These are phyloP conservation scores for Saturnispora sekii DNA, from an alignment of 805 yeast genomes.

Conservation along the genomic window DNA sequence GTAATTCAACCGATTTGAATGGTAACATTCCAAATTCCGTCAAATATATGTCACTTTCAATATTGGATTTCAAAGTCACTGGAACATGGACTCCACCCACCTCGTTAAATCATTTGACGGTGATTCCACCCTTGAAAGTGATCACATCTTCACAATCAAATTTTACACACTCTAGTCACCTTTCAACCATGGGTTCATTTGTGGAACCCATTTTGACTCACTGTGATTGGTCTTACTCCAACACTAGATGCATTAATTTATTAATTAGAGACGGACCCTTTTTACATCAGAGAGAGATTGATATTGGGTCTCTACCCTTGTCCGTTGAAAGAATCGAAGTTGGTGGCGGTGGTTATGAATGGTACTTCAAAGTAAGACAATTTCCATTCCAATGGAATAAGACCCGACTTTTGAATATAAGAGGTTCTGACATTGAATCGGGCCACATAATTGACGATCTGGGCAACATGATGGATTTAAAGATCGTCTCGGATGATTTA, in stretches of 20 bases:
- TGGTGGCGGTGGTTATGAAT: constrained; percentile 2
- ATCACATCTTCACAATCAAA: neutral
- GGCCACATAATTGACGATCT: neutral
- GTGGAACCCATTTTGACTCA: neutral
- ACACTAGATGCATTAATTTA: constrained; percentile 1
- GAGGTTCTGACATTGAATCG: neutral
- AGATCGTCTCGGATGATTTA: no score
- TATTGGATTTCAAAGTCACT: neutral
- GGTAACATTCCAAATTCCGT: neutral
- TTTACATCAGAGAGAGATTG: neutral
- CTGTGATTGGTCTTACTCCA: constrained; percentile 1
- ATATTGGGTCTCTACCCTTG: constrained; percentile 1
- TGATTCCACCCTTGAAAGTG: neutral
- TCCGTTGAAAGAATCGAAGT: constrained; percentile 2
- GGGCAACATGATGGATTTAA: neutral
- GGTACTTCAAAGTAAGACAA: neutral
- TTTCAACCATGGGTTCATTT: neutral
- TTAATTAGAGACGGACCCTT: neutral
- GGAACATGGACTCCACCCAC: neutral
- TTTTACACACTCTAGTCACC: neutral
- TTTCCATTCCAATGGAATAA: neutral
- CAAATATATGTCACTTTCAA: constrained; percentile 4
- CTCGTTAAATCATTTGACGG: neutral
- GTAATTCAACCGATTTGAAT: neutral
- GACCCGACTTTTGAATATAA: neutral